phyloP scores from a whole-genome alignment of 768 basidiomycete species.

The Galerina sulciceps region DNA sequence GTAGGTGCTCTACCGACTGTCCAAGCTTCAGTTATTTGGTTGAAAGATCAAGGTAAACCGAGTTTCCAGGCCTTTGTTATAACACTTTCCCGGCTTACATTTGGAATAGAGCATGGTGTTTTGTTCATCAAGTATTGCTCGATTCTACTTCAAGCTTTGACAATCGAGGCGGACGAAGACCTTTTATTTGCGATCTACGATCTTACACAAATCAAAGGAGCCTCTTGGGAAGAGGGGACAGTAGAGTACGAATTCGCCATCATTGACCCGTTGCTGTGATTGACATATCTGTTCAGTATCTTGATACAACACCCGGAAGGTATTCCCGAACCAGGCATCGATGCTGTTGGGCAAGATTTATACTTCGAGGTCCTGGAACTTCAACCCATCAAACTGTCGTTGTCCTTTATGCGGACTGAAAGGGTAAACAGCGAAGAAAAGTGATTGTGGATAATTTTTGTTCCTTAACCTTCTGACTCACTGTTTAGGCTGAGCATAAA shows the following conservation, averaged over 20 bases:
- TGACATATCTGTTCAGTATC: constrained; percentile 38
- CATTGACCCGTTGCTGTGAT: neutral
- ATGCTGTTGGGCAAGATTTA: constrained; percentile 73
- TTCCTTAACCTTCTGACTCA: constrained; percentile 6
- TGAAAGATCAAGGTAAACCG: constrained; percentile 87
- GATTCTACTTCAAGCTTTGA: constrained; percentile 89
- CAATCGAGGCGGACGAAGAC: constrained; percentile 97
- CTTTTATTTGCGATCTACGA: constrained; percentile 92
- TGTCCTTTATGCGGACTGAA: constrained; percentile 98
- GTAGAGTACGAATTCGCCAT: constrained; percentile 62
- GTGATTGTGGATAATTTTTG: constrained; percentile 41
- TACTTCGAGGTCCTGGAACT: constrained; percentile 97
- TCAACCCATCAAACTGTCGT: constrained; percentile 88
- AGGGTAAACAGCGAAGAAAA: constrained; percentile 91
- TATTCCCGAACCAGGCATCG: constrained; percentile 72
- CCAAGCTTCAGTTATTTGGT: constrained; percentile 84
- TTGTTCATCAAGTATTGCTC: constrained; percentile 98
- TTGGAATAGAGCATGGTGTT: constrained; percentile 85
- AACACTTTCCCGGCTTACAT: neutral
- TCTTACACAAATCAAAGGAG: constrained; percentile 88
- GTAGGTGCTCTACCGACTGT: constrained; percentile 87
- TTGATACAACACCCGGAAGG: constrained; percentile 72
- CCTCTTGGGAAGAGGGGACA: constrained; percentile 80
- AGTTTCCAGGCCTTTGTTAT: neutral
- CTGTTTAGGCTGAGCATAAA: constrained; percentile 66